A percentile compares a stretch with the other conserved stretches of the same genome.
These are phyloP conservation scores for Candida golubevii DNA, from an alignment of 805 yeast genomes.

Conservation along the genomic window DNA sequence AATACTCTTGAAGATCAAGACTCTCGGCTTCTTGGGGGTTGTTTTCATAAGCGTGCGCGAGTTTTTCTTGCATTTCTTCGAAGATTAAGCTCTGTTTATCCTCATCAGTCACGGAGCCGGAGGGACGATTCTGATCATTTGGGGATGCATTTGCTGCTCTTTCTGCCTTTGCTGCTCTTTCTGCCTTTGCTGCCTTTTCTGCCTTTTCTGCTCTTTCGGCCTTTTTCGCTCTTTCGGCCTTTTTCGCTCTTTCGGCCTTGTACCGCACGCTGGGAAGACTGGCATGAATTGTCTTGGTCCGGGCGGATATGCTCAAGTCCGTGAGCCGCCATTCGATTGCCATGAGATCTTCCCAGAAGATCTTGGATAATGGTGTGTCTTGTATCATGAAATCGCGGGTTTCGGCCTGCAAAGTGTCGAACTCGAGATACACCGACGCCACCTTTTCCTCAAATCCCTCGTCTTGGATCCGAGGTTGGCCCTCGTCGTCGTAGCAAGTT, in stretches of 20 bases:
- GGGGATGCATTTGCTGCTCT: too few species aligned
- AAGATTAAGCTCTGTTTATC: too few species aligned
- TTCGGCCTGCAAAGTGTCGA: not conserved
- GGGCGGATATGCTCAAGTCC: not conserved
- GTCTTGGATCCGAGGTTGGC: not conserved
- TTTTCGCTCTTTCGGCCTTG: too few species aligned
- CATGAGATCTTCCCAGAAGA: not conserved
- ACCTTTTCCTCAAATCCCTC: not conserved
- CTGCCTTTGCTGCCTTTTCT: too few species aligned
- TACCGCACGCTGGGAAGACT: not conserved
- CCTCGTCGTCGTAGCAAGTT: not conserved
- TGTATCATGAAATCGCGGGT: not conserved
- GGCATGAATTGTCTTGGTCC: not conserved
- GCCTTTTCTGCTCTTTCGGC: too few species aligned
- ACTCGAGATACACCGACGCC: not conserved
- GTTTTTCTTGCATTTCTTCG: not conserved
- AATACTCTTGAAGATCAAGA: not conserved
- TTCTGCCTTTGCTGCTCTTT: too few species aligned
- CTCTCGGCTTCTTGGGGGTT: not conserved
- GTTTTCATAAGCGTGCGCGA: not conserved
- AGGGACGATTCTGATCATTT: too few species aligned
- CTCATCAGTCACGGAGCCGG: too few species aligned
- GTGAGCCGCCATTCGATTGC: not conserved
- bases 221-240: too few species aligned
- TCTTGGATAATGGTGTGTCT: not conserved